These are phyloP conservation scores for Urostyla sp. DNA, from an alignment of 73 alveolate genomes.

Conservation along the genomic window DNA sequence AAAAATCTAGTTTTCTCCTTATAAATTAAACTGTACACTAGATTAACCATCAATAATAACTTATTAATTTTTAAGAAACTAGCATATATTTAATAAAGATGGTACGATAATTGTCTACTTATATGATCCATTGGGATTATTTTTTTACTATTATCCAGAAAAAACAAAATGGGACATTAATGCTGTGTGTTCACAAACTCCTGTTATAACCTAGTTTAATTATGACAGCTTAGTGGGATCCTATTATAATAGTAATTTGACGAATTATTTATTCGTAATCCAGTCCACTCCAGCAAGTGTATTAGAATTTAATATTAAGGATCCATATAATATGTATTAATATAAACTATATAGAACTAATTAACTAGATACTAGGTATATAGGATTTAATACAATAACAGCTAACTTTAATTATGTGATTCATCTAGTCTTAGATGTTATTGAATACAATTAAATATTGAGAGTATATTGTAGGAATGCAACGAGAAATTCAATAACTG, in stretches of 20 bases:
- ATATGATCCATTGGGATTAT: too few species aligned
- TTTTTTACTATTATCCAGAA: too few species aligned
- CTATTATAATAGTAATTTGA: neutral
- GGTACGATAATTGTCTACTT: too few species aligned
- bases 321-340: constrained; percentile 24
- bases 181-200: too few species aligned
- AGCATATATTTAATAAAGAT: too few species aligned
- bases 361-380: neutral
- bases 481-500: neutral
- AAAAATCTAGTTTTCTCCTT: too few species aligned
- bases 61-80: too few species aligned
- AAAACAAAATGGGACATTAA: too few species aligned
- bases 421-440: constrained; percentile 14
- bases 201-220: neutral
- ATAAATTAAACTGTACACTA: too few species aligned
- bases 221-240: neutral
- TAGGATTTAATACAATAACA: constrained; percentile 22
- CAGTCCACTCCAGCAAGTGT: constrained; percentile 48
- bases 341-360: constrained; percentile 7
- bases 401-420: constrained; percentile 3
- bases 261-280: neutral
- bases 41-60: too few species aligned
- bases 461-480: constrained; percentile 36
- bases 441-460: neutral
- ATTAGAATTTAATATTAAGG: constrained; percentile 22